phyloP scores from a whole-genome alignment of 164 flowering plant genomes.

The Vitis rotundifolia region DNA sequence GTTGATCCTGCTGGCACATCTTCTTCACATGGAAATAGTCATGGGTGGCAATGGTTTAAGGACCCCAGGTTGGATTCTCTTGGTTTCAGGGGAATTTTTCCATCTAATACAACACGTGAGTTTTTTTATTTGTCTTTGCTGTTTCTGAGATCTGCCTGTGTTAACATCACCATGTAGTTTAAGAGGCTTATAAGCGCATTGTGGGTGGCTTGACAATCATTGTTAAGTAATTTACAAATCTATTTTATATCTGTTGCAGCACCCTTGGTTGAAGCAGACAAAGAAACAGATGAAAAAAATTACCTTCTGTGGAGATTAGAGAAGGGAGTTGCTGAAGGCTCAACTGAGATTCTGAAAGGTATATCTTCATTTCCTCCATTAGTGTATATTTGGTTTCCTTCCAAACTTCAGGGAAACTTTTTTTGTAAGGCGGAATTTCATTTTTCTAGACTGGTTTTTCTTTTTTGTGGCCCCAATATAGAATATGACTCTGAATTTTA shows the following conservation, averaged over 20 bases:
- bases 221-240: not conserved
- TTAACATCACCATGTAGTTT: not conserved
- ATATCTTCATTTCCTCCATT: not conserved
- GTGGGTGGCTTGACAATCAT: not conserved
- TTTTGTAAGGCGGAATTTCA: no score
- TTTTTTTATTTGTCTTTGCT: not conserved
- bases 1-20: slow-evolving; percentile 62
- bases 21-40: slow-evolving; percentile 51
- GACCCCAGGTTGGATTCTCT: slow-evolving; percentile 88
- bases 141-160: not conserved
- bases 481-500: no score
- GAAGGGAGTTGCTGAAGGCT: slow-evolving; percentile 96
- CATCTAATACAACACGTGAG: slow-evolving; percentile 69
- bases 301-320: slow-evolving; percentile 77
- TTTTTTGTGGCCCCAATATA: no score
- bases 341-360: slow-evolving; percentile 94
- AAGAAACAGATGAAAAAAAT: slow-evolving; percentile 69
- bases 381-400: not conserved
- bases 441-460: no score
- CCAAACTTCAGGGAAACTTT: no score
- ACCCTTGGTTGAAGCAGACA: slow-evolving; percentile 86
- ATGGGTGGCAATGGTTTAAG: slow-evolving; percentile 84
- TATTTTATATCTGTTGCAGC: slow-evolving; percentile 45
- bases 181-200: not conserved
- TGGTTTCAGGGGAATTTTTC: slow-evolving; percentile 89